Evolutionary conservation across 176 grass and related monocot genomes (phyloP), one percentile per base, ranked within the genome.

Genomic region (Oryza meyeriana): DNA sequence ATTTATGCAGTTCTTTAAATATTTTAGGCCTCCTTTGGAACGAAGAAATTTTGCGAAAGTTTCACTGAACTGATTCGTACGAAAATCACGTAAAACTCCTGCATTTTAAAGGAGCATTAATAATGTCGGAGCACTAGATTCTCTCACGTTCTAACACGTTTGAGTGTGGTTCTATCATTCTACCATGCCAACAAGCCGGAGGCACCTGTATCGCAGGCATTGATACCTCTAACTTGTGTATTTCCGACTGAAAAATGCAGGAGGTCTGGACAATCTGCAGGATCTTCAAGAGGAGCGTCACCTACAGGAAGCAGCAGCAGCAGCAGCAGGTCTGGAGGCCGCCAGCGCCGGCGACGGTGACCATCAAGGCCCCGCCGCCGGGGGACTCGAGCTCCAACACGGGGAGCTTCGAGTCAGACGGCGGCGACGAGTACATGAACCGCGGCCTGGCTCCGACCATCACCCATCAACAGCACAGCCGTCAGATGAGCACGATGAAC

Each of bases 211-310:
- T 29, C 40, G n/a, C n/a, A n/a, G 13, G 38, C 2, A 63, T 39
- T 75, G 50, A n/a, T n/a, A 67, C 11, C 26, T 77, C 13, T 69
- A 52, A 72, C 66, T 64, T 66, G 77, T 57, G 61, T 50, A 2
- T 12, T 26, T 55, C 3, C 71, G 30, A 40, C 11, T 52, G 20
- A 8, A 66, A 87, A 84, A 72, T 69, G 57, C 84, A 97, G 94
- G 94, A 97, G 76, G 87, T 97, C 2, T 97, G 94, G 94, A 97
- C 94, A 0, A 90, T 97, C 59, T 94, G 94, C 86, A 81, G 92
- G 55, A 97, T 97, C 66, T 94, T 97, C 80, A 94, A 90, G 77
- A 87, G 94, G 64, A 90, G 77, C 62, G 58, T 86, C 65, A 84
- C 83, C 66, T 84, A 87, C 88, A 88, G 81, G 83, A 94, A 89